phyloP scores from a whole-genome alignment of 345 rosid genomes.

The Melastoma malabathricum region DNA sequence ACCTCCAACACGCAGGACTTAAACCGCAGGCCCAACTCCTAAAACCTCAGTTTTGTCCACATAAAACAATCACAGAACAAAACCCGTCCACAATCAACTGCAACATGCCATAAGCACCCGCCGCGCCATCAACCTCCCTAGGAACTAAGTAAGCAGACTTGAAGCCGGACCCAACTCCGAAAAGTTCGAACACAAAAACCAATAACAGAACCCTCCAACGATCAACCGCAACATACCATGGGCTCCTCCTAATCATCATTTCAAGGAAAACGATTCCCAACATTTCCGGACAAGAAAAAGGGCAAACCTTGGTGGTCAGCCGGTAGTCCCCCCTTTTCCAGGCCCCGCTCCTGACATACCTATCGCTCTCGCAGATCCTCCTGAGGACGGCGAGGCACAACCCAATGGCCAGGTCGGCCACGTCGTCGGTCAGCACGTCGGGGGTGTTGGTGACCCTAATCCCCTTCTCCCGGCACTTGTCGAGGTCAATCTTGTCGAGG shows the following conservation, averaged over 20 bases:
- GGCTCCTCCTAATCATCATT: no score
- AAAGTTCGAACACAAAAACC: neutral
- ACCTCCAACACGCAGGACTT: no score
- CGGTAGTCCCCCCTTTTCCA: conserved; percentile 58
- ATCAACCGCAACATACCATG: no score
- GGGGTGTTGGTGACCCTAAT: conserved; percentile 79
- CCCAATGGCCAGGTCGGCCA: conserved; percentile 77
- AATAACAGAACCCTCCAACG: no score
- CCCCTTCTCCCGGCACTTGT: conserved; percentile 53
- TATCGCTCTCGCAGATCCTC: conserved; percentile 51
- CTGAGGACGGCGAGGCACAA: conserved; percentile 58
- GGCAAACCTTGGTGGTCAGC: conserved; percentile 62
- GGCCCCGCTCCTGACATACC: conserved; percentile 49
- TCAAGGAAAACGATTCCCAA: neutral
- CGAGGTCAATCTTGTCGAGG: conserved; percentile 70
- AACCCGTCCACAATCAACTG: no score
- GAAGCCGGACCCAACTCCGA: neutral
- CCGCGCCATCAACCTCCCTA: no score
- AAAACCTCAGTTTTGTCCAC: no score
- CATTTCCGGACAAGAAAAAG: neutral
- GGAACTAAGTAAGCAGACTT: no score
- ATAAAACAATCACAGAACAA: neutral
- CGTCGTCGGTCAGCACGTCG: conserved; percentile 75
- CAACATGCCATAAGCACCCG: no score
- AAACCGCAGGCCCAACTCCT: no score